Conservation (phyloP, 805 yeast genomes). For the Blastobotrys chiropterorum region DNA sequence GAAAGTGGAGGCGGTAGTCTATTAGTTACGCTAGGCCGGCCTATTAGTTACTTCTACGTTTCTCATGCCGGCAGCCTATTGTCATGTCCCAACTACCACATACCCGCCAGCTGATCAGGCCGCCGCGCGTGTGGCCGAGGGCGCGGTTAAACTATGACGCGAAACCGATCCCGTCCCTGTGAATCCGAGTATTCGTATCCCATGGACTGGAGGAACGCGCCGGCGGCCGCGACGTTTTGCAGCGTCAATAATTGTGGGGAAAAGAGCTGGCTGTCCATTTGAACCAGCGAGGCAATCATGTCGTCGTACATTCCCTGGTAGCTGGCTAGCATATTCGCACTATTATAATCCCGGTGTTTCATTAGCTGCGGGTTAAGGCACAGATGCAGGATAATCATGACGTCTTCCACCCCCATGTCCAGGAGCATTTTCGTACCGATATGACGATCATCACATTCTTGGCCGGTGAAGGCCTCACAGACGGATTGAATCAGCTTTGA, state of each 20-base stretch:
- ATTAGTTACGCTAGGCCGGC: neutral
- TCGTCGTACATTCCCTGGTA: neutral
- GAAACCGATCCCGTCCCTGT: neutral
- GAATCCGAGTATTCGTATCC: neutral
- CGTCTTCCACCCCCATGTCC: conserved; percentile 2
- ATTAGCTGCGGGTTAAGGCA: neutral
- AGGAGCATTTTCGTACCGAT: neutral
- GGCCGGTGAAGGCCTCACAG: neutral
- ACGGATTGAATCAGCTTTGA: neutral
- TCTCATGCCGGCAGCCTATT: neutral
- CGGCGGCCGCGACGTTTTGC: neutral
- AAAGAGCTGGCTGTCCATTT: neutral
- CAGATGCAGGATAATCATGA: neutral
- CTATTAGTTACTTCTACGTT: neutral
- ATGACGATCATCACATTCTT: neutral
- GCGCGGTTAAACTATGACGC: neutral
- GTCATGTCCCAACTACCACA: neutral
- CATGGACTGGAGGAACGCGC: neutral
- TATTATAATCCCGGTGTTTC: neutral
- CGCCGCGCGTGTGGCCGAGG: neutral
- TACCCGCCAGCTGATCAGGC: too few relatives aligned
- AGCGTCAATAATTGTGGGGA: neutral
- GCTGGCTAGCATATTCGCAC: neutral
- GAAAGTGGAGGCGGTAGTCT: neutral
- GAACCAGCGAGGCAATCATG: neutral